phyloP scores from a whole-genome alignment of 495 filamentous ascomycete species.

The Cladorrhinum samala region DNA sequence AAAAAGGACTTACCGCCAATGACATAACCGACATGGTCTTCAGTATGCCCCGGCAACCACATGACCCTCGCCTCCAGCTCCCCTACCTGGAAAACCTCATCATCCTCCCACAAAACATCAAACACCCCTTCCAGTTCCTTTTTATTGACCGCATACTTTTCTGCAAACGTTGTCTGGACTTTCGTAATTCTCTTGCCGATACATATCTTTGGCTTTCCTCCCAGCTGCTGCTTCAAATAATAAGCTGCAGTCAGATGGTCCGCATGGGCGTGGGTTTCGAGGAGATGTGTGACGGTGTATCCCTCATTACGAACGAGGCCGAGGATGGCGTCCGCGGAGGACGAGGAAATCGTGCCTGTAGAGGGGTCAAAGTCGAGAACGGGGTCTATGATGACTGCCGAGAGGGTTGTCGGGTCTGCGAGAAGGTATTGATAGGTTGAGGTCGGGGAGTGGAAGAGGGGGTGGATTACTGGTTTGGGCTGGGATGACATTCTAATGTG shows the following conservation, averaged over 20 bases:
- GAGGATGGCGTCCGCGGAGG: constrained; percentile 45
- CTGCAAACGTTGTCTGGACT: constrained; percentile 46
- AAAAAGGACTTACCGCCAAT: constrained; percentile 37
- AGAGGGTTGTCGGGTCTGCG: constrained; percentile 40
- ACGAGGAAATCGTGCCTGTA: constrained; percentile 40
- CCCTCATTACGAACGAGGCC: constrained; percentile 32
- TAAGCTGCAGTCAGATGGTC: constrained; percentile 55
- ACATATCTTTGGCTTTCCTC: constrained; percentile 34
- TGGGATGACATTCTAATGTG: constrained; percentile 14
- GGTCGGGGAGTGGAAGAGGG: constrained; percentile 31
- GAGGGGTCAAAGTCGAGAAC: constrained; percentile 53
- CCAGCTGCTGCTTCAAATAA: constrained; percentile 47
- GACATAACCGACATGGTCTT: constrained; percentile 55
- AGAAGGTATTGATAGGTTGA: constrained; percentile 61
- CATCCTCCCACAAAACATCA: constrained; percentile 48
- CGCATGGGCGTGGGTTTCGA: constrained; percentile 59
- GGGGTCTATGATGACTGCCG: constrained; percentile 52
- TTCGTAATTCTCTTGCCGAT: constrained; percentile 51
- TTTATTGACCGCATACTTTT: constrained; percentile 38
- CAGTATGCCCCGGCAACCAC: constrained; percentile 57
- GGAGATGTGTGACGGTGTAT: constrained; percentile 43
- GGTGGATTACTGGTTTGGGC: constrained; percentile 20
- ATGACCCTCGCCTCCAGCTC: constrained; percentile 39
- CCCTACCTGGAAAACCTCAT: constrained; percentile 47
- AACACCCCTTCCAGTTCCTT: constrained; percentile 43